Base-by-base conservation (phyloP, 805 yeast species). In the Wickerhamomyces pijperi region DNA sequence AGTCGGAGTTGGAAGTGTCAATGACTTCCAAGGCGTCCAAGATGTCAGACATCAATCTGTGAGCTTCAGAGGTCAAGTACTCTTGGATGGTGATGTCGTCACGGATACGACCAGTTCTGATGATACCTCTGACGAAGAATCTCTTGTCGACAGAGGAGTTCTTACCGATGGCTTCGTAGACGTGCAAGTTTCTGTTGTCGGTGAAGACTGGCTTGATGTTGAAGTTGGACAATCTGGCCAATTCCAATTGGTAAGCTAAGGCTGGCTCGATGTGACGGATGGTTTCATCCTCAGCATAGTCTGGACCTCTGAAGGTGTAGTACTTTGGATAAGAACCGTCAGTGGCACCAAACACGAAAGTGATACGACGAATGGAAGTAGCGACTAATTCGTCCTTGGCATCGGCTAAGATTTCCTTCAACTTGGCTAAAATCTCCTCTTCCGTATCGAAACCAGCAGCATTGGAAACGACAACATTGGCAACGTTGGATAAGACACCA, bases 211-310 rank as follows among this genome's bases (percentile, higher is more conserved):
- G 97, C 60, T 82, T 86, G 64, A 90, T 85, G 66, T 85, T 79
- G 67, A 92, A 92, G 68, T 92, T 94, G 35, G 94, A 85, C 64
- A 92, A 72, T 66, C 97, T 79, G 54, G 85, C 90, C 46, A 92
- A 72, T 65, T 92, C 99, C 50, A 92, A 74, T 68, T 92, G 98
- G 82, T 78, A 92, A 38, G 98, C 97, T 54, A 90, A 71, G 33
- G 97, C 96, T 19, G 99, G 99, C 63, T 92, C 97, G 51, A 92
- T 87, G 60, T 92, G 97, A 68, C 99, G 87, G 59, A 92, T 83
- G 17, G 88, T 88, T 63, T 80, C 77, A 66, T 92, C 95, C 66
- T 92, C 99, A 28, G 52, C 54, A 58, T 82, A 92, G 29, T 72
- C 71, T 38, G 94, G 94, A 45, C 90, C 95, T 55, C 83, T 84